Evolutionary conservation across 495 filamentous ascomycete species (phyloP), one percentile per base, ranked within the genome.

Genomic region (Trichoderma reesei): DNA sequence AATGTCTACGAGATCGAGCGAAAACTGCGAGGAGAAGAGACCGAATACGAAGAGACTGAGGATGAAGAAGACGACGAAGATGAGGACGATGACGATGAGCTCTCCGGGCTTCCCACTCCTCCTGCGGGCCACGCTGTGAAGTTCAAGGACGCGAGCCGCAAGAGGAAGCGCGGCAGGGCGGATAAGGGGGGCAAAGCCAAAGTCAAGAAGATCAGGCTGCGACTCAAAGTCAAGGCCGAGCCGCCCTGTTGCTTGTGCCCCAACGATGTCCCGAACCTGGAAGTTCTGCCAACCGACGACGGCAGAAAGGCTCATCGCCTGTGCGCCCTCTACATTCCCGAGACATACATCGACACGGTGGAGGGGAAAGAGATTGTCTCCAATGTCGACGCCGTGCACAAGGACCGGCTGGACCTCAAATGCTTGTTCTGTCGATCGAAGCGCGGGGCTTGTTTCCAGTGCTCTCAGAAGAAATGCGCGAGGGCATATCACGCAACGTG

Each of bases 401-500:
- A 94, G 74, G 92, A 86, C 64, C 88, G 94, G 11, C 74, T 94
- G 68, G 91, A 94, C 9, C 85, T 98, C 64, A 96, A 92, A 72
- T 99, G 94, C 75, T 85, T 92, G 60, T 96, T 91, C 74, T 99
- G 94, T 71, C 90, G 91, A 41, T 93, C 90, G 59, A 94, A 91
- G 71, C 91, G 88, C 65, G 94, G 94, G 36, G 89, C 92, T 16
- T 96, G 92, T 75, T 96, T 99, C 79, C 94, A 99, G 74, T 99
- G 94, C 77, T 94, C 91, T 7, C 86, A 88, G 64, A 94, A 91
- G 79, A 98, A 96, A 74, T 99, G 94, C 72, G 89, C 89, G 33
- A 81, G 93, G 65, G 87, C 95, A 3, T 99, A 96, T 72, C 94
- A 99, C 74, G 91, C 92, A 2, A 98, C 91, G 14, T 99, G 94